Evolutionary conservation across 2,329 filamentous ascomycete genomes (phyloP).

Genomic region (Exophiala lecanii-corni): DNA sequence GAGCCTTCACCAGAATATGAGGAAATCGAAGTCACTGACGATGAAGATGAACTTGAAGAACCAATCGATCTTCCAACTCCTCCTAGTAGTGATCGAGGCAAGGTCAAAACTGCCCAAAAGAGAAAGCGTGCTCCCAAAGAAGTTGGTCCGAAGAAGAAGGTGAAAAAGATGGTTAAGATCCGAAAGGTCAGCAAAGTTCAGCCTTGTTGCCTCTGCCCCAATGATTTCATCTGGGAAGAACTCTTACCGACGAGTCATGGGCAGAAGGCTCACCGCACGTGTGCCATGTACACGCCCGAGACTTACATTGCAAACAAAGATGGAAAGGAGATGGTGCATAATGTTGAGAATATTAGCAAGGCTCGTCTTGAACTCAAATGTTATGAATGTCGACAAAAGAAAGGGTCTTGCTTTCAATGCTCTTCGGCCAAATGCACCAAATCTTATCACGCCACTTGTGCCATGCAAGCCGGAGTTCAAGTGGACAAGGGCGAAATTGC

Average conservation of each 20-base stretch:
- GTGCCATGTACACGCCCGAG: slow-evolving; percentile 86
- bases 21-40: slow-evolving; percentile 53
- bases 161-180: slow-evolving; percentile 73
- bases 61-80: slow-evolving; percentile 72
- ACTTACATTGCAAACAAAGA: slow-evolving; percentile 74
- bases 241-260: slow-evolving; percentile 86
- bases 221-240: slow-evolving; percentile 75
- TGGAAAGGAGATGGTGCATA: slow-evolving; percentile 68
- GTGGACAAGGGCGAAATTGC: slow-evolving; percentile 82
- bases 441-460: slow-evolving; percentile 93
- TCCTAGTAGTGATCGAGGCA: slow-evolving; percentile 67
- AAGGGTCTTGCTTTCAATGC: slow-evolving; percentile 95
- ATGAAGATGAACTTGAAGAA: slow-evolving; percentile 58
- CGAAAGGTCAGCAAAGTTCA: slow-evolving; percentile 52
- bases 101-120: slow-evolving; percentile 55
- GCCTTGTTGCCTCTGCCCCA: slow-evolving; percentile 88
- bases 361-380: slow-evolving; percentile 88
- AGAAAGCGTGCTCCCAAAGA: slow-evolving; percentile 55
- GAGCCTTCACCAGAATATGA: slow-evolving; percentile 59
- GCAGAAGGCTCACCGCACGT: slow-evolving; percentile 79
- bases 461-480: slow-evolving; percentile 84
- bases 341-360: slow-evolving; percentile 76
- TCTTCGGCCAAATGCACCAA: slow-evolving; percentile 90
- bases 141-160: slow-evolving; percentile 46
- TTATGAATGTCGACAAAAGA: slow-evolving; percentile 88